Conservation (phyloP, 305 asterid species). For the Fraxinus paxiana region DNA sequence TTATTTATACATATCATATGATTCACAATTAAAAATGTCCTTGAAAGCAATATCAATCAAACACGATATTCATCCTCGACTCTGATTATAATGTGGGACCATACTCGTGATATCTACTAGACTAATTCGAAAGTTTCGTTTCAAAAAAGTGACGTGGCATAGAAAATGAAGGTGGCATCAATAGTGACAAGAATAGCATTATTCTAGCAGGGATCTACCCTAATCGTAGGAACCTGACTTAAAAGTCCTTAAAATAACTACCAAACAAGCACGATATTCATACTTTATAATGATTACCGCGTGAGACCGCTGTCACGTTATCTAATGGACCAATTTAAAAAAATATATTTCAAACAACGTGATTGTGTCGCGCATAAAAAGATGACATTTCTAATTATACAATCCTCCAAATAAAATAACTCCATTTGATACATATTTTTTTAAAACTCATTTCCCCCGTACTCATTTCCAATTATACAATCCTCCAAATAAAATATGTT, state of each 20-base stretch:
- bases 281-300: background rate
- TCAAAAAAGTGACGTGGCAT: background rate
- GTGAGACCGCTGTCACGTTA: background rate
- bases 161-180: background rate
- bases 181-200: background rate
- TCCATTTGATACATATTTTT: background rate
- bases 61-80: background rate
- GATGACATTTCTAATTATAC: too few species aligned
- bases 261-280: background rate
- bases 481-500: too few species aligned
- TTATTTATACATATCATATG: background rate
- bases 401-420: background rate
- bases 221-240: background rate
- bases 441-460: too few species aligned
- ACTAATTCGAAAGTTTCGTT: background rate
- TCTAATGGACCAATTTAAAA: background rate
- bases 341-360: too few species aligned
- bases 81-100: background rate
- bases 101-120: background rate
- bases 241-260: background rate
- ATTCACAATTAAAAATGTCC: background rate
- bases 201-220: too few species aligned
- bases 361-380: too few species aligned
- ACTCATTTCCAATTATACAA: too few species aligned
- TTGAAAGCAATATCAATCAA: background rate